phyloP scores from a whole-genome alignment of 768 basidiomycete genomes.

The Ephemerocybe angulata region DNA sequence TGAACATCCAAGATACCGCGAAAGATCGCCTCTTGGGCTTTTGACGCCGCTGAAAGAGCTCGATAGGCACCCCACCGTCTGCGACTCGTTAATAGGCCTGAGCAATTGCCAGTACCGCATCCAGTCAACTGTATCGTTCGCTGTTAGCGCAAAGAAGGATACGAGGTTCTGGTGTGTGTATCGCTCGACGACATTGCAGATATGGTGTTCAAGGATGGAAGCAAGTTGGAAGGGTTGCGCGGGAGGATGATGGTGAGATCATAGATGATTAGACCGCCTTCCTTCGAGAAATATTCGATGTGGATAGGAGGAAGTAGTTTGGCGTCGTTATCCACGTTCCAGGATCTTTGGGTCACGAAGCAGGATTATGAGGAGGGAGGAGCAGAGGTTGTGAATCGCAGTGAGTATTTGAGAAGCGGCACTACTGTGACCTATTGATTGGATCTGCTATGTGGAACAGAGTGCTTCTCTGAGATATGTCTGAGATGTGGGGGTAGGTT shows the following conservation, averaged over 20 bases:
- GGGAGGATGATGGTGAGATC: constrained; percentile 41
- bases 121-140: constrained; percentile 37
- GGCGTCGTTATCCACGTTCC: constrained; percentile 92
- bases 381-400: constrained; percentile 77
- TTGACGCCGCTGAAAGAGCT: constrained; percentile 38
- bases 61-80: constrained; percentile 61
- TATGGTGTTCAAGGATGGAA: constrained; percentile 31
- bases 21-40: constrained; percentile 4
- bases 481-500: no score
- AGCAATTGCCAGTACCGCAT: constrained; percentile 37
- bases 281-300: constrained; percentile 93
- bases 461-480: no score
- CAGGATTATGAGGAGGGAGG: constrained; percentile 90
- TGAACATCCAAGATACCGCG: constrained; percentile 45
- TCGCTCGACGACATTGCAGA: constrained; percentile 25
- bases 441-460: no score
- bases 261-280: constrained; percentile 91
- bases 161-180: constrained; percentile 32
- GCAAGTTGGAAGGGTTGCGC: constrained; percentile 33
- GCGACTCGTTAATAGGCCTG: constrained; percentile 29
- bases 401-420: constrained; percentile 48
- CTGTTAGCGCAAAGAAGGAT: constrained; percentile 49
- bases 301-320: constrained; percentile 90
- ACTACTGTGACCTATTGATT: no score
- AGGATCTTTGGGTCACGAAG: constrained; percentile 92